Base-by-base conservation (phyloP, 768 basidiomycete species). In the Tephrocybe sp. region DNA sequence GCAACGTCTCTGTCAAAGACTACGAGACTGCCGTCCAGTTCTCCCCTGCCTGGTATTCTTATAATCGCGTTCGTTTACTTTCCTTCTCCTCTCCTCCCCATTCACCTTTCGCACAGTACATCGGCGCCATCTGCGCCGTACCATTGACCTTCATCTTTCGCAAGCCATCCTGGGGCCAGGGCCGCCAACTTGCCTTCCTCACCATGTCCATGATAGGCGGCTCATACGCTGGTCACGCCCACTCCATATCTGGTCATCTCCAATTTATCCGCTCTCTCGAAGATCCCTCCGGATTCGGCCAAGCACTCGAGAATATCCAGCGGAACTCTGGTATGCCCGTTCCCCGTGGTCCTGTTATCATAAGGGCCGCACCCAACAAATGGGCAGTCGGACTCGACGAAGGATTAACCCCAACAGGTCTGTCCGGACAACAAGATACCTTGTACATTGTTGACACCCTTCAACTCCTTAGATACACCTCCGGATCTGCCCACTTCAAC, bases 21-120 rank as follows among this genome's bases (percentile, higher is more conserved):
- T 86, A 78, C 61, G 72, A 84, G 0, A 63, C 76, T 9, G 78
- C 84, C 4, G 60, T 71, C 49, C 60, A 60, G 22, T 87, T 86
- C 69, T 64, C 83, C 22, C 76, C 83, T 30, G 75, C 74, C 31
- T 57, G 60, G n/a, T 66, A 70, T 49, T 69, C 66, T 36, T 61
- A 66, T 55, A 73, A 73, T 56, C 65, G 61, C 31, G 74, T 77
- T 48, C 49, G 71, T 67, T 27, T 44, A 49, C 37, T 36, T 32
- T 7, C 26, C 24, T 27, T 40, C 13, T 44, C 12, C 40, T 9
- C 16, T 9, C 22, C 28, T 35, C 16, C 22, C 32, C 50, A 15
- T 36, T 51, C 32, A 31, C 22, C 34, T 36, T 26, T 35, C 19
- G 3, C 35, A 26, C 43, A 65, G 64, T 12, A 44, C 32, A 25